Conservation (phyloP, 441 rosid genomes). For the Populus hybrid region DNA sequence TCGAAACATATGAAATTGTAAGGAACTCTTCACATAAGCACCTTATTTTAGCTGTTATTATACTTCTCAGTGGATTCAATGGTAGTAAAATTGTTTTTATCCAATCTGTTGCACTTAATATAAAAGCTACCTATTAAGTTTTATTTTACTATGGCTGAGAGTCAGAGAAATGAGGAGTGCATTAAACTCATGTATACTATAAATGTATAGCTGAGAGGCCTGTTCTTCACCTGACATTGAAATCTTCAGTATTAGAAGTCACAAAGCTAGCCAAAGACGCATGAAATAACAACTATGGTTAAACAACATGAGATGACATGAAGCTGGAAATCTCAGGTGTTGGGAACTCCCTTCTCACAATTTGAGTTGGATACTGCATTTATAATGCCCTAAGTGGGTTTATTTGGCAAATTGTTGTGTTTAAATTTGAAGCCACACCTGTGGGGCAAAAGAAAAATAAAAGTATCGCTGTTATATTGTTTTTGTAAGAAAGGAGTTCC, state of each 20-base stretch:
- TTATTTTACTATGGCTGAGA: background rate
- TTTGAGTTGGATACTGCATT: background rate
- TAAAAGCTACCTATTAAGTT: background rate
- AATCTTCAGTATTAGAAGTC: background rate
- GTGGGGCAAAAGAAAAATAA: background rate
- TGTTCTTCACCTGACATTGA: background rate
- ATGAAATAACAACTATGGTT: background rate
- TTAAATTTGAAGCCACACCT: background rate
- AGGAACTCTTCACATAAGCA: slow-evolving; percentile 22
- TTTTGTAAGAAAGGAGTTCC: background rate
- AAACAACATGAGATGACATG: background rate
- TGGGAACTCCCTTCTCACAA: background rate
- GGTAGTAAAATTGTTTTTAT: background rate
- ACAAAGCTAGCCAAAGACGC: background rate
- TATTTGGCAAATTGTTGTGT: background rate
- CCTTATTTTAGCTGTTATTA: background rate
- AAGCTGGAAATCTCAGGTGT: background rate
- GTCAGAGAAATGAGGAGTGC: background rate
- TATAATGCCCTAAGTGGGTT: background rate
- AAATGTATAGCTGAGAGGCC: slow-evolving; percentile 1
- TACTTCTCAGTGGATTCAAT: background rate
- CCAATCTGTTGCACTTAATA: background rate
- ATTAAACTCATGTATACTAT: background rate
- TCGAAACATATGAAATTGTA: slow-evolving; percentile 71
- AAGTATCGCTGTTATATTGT: background rate